Base-by-base conservation (phyloP, 2,329 filamentous ascomycete genomes). In the Colletotrichum graminicola region DNA sequence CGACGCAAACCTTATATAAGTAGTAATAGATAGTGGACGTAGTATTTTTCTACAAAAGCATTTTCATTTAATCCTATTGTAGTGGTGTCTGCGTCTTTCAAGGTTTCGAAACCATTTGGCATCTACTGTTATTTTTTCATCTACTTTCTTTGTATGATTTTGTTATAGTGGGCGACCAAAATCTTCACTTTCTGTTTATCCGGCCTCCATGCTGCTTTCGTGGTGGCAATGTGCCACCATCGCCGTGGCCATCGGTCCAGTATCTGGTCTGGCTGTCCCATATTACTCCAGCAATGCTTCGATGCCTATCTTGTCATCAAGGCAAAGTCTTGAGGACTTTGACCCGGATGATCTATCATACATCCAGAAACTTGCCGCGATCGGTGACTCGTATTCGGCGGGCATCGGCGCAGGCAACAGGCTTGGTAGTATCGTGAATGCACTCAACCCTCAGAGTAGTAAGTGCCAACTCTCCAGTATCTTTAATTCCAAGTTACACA, bases 381-480 rank as follows among this genome's bases (percentile, higher is more conserved):
- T 74, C 1, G 73, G 73, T 29, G 73, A 74, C 65, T 74, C 73
- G 16, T 74, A 74, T 59, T 73, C 73, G 16, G 73, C 73, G 8
- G 73, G 73, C 23, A 73, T 74, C 26, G 73, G 73, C 21, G 71
- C 73, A 18, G 73, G 73, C 6, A 56, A 63, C 14, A 41, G 66
- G 21, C 67, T 73, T 52, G 71, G 67, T 23, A 52, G 52, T 14
- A 12, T 66, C 34, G n/a, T 62, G 49, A 45, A 45, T 18, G 43
- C 43, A n/a, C 43, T 45, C 18, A 18, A 45, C 21, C 43, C 43
- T n/a, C 18, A 45, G 1, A 45, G 43, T n/a, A 18, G 43, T 45
- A n/a, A 45, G 43, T n/a, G 18, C 2, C 6, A 18, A 7, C 18
- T 45, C 43, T 45, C 2, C 18, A n/a, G 21, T 45, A n/a, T n/a